Base-by-base conservation (phyloP, 352 stramenopile species). In the Phytophthora litchii region DNA sequence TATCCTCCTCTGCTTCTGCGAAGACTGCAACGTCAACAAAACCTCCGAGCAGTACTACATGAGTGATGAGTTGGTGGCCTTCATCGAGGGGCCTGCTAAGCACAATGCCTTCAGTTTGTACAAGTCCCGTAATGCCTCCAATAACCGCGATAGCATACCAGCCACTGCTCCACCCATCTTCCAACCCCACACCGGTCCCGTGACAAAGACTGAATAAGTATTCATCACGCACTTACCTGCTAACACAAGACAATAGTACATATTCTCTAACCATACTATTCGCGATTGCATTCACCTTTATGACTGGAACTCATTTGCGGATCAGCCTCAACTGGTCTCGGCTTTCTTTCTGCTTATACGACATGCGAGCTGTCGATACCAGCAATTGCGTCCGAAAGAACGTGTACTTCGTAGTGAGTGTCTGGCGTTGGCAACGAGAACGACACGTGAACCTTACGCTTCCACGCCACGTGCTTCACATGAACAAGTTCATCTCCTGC, bases 1-100 rank as follows among this genome's bases (percentile, higher is more conserved):
- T 43, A 91, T 94, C 54, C 56, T 96, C 37, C 81, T 96, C 32
- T 92, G 83, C 68, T 96, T 92, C 67, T 94, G 86, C 48, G 80
- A 95, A 60, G 83, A 93, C 70, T 90, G 80, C 77, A 84, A 85
- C 48, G 77, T 92, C 25, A 92, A 91, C 67, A 88, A 91, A 48
- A 72, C 63, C 38, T 86, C 83, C 2, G 71, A 83, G 50, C 77
- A 80, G 57, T 92, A 91, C 71, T 92, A 88, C 73, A 92, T 92
- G 83, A 90, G 78, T 44, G 80, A 92, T 58, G 80, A 92, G 43
- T 76, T 92, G 3, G 73, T 92, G 13, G 79, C 81, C n/a, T 92
- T 77, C 61, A 88, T 92, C 34, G 80, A 92, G 34, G 83, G 79
- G 0, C 79, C 83, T 12, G 79, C 80, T 42, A 91, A 91, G 76